Evolutionary conservation across 2,329 filamentous ascomycete genomes (phyloP).

Genomic region (Penicillium expansum): DNA sequence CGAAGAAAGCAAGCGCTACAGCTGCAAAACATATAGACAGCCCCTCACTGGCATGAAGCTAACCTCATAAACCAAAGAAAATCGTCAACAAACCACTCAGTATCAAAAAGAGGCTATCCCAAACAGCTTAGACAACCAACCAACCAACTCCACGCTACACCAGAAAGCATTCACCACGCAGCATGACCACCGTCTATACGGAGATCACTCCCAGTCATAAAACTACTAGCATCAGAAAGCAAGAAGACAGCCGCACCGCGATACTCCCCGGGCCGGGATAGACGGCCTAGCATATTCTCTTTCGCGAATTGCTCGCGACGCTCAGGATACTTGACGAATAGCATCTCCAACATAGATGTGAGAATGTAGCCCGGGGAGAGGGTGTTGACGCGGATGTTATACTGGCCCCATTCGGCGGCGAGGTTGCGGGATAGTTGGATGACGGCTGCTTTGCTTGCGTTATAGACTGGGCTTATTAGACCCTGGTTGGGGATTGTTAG

Average conservation of each 20-base stretch:
- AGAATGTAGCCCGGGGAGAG: slow-evolving; percentile 6
- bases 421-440: background rate
- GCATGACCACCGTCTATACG: slow-evolving; percentile 9
- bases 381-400: slow-evolving; percentile 10
- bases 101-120: too few species aligned
- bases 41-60: too few species aligned
- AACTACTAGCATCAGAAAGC: slow-evolving; percentile 6
- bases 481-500: slow-evolving; percentile 13
- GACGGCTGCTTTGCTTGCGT: slow-evolving; percentile 2
- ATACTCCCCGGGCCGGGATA: background rate
- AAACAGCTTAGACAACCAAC: background rate
- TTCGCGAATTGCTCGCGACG: background rate
- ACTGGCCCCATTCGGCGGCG: slow-evolving; percentile 1
- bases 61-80: too few species aligned
- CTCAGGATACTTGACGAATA: slow-evolving; percentile 1
- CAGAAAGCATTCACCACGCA: background rate
- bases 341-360: background rate
- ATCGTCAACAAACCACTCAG: too few species aligned
- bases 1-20: too few species aligned
- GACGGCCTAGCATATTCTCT: slow-evolving; percentile 6
- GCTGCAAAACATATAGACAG: too few species aligned
- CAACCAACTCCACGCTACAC: background rate
- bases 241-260: slow-evolving; percentile 4
- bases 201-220: slow-evolving; percentile 10
- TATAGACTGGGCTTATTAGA: background rate